Base-by-base conservation (phyloP, 2,329 filamentous ascomycete genomes). In the Fusarium acutatum region DNA sequence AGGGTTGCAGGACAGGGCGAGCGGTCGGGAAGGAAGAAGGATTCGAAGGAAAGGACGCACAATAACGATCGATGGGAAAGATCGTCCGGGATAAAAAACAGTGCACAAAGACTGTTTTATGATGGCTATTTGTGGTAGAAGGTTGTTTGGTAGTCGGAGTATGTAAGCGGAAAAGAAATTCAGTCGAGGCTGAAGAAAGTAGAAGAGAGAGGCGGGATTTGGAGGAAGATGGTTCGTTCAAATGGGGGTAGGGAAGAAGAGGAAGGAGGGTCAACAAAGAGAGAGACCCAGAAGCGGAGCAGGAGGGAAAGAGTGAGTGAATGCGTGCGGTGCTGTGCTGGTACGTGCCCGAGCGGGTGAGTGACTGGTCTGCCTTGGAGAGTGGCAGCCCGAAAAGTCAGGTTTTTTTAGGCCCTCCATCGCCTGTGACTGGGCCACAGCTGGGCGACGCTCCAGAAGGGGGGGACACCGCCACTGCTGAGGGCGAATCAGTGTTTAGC, bases 331-430 rank as follows among this genome's bases (percentile, higher is more conserved):
- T 40, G 38, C 38, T 15, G 22, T n/a, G 22, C 14, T 41, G 38
- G 50, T 26, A 28, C 34, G 49, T 54, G 34, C 24, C 50, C 15
- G 20, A n/a, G 32, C 18, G 32, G 20, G 50, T 54, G 24, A 53
- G 73, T 64, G 30, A 24, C 18, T 50, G n/a, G 72, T 61, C 60
- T 60, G n/a, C n/a, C 40, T 43, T 35, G 17, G 34, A 28, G 24
- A 53, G 54, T 72, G 63, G 77, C 73, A 77, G 78, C 76, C 79
- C 73, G 76, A 80, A 80, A 80, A 80, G 76, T 80, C 78, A 78
- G 77, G 78, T 73, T 77, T 79, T 79, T 76, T 65, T 64, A 67
- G 74, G 63, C 64, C 60, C 66, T 66, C 54, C 44, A 60, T 62
- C 37, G 44, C 32, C 53, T 64, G 50, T 69, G 62, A 61, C 71